These are phyloP conservation scores for Ophiostoma australiae DNA, from an alignment of 2,329 filamentous ascomycete species.

Conservation along the genomic window DNA sequence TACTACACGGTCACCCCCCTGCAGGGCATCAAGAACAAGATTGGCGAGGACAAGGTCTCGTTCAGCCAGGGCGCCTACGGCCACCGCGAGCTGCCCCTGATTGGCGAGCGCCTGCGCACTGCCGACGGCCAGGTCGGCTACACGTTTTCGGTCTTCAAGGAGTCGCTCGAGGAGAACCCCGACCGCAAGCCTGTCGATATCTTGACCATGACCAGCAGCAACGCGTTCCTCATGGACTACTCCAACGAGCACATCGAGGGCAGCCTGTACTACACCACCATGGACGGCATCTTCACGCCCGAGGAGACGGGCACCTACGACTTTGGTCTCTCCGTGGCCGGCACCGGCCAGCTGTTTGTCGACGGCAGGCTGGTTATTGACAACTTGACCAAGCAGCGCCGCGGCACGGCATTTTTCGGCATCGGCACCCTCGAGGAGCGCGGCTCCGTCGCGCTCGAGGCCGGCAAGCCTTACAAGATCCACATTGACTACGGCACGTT, in stretches of 20 bases:
- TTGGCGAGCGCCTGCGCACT: slow-evolving; percentile 22
- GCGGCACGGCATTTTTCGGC: slow-evolving; percentile 34
- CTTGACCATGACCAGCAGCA: slow-evolving; percentile 41
- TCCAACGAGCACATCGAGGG: slow-evolving; percentile 35
- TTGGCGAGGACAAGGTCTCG: slow-evolving; percentile 33
- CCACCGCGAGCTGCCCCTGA: slow-evolving; percentile 26
- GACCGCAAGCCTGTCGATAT: slow-evolving; percentile 33
- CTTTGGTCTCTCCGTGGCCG: slow-evolving; percentile 34
- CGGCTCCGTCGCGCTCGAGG: slow-evolving; percentile 30
- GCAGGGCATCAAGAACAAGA: slow-evolving; percentile 37
- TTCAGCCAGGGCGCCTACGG: slow-evolving; percentile 24
- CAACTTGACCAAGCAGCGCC: slow-evolving; percentile 34
- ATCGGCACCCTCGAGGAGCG: slow-evolving; percentile 35
- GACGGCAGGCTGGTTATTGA: slow-evolving; percentile 36
- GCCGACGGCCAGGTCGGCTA: slow-evolving; percentile 24
- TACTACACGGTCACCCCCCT: slow-evolving; percentile 44
- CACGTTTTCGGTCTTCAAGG: slow-evolving; percentile 24
- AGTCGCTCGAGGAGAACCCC: slow-evolving; percentile 18
- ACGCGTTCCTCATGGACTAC: slow-evolving; percentile 48
- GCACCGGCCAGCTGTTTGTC: slow-evolving; percentile 35
- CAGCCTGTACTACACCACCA: slow-evolving; percentile 39
- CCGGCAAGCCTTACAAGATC: slow-evolving; percentile 33
- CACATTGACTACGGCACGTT: slow-evolving; percentile 30
- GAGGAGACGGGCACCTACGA: slow-evolving; percentile 33
- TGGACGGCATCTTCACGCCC: slow-evolving; percentile 34